These are phyloP conservation scores for Phytophthora podocarpi DNA, from an alignment of 352 stramenopile genomes.

Conservation along the genomic window DNA sequence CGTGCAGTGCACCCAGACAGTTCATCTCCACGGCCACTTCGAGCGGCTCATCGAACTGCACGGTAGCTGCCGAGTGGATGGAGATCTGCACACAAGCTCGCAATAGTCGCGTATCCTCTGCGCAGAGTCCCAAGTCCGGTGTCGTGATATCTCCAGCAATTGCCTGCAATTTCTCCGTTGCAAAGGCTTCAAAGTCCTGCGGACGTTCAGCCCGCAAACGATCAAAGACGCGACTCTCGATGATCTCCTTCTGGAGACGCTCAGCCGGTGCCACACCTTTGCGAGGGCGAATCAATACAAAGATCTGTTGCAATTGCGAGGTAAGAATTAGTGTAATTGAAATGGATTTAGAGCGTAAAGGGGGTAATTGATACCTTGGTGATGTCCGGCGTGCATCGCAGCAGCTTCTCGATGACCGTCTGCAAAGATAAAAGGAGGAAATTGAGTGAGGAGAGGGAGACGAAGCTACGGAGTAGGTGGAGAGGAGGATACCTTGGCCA, in stretches of 20 bases:
- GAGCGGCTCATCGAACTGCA: conserved; percentile 88
- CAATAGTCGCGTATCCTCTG: conserved; percentile 48
- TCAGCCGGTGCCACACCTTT: conserved; percentile 62
- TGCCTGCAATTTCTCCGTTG: conserved; percentile 60
- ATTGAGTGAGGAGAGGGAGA: conserved; percentile 6
- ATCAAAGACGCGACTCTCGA: conserved; percentile 77
- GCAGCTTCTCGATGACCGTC: conserved; percentile 81
- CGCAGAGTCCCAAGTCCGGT: conserved; percentile 60
- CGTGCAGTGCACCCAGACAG: conserved; percentile 68
- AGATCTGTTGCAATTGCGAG: conserved; percentile 43
- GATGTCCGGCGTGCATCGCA: conserved; percentile 68
- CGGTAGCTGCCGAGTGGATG: conserved; percentile 86
- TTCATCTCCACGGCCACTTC: conserved; percentile 90
- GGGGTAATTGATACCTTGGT: conserved; percentile 38
- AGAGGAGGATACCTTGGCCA: conserved; percentile 63
- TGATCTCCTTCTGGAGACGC: conserved; percentile 79
- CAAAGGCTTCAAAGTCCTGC: conserved; percentile 54
- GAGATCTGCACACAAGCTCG: conserved; percentile 60
- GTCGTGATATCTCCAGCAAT: conserved; percentile 77
- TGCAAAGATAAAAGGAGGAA: conserved; percentile 13
- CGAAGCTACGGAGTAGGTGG: background rate
- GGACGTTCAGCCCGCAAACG: conserved; percentile 57
- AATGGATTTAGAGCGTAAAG: background rate
- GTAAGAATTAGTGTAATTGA: conserved; percentile 4
- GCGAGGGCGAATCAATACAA: conserved; percentile 77